phyloP scores from a whole-genome alignment of 176 grass and related monocot species.

The Rhynchospora breviuscula region DNA sequence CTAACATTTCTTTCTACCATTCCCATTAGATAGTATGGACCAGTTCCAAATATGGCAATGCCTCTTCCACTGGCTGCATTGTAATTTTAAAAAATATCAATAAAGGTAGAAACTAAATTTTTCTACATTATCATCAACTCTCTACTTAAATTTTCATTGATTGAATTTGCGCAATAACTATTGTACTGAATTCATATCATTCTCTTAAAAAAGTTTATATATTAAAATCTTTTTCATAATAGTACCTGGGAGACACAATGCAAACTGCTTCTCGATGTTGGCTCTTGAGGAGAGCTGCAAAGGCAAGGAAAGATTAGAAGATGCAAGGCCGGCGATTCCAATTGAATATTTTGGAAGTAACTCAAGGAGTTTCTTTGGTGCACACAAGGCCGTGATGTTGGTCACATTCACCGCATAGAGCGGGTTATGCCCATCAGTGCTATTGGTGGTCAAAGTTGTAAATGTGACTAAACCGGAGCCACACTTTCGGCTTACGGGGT shows the following conservation, averaged over 20 bases:
- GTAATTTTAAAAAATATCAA: no score
- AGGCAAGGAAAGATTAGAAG: constrained; percentile 18
- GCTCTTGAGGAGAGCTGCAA: constrained; percentile 34
- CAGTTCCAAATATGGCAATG: constrained; percentile 32
- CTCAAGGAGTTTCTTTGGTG: constrained; percentile 7
- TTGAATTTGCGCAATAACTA: no score
- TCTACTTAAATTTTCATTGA: no score
- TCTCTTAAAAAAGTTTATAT: no score
- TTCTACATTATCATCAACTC: no score
- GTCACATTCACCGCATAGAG: background rate
- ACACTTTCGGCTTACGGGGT: no score
- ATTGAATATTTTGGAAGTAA: background rate
- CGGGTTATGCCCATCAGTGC: constrained; percentile 48
- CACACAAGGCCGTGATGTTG: constrained; percentile 18
- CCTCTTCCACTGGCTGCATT: background rate
- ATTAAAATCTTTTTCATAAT: background rate
- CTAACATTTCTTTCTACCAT: background rate
- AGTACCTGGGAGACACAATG: constrained; percentile 42
- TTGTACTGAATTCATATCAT: no score
- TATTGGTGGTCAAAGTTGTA: constrained; percentile 10
- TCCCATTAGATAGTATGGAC: constrained; percentile 22
- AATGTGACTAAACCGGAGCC: background rate
- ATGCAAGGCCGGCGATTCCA: constrained; percentile 40
- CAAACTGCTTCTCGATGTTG: constrained; percentile 23
- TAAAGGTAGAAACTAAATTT: no score